Evolutionary conservation across 148 eudicot genomes (phyloP), one percentile per base, ranked within the genome.

Genomic region (Camellia japonica): DNA sequence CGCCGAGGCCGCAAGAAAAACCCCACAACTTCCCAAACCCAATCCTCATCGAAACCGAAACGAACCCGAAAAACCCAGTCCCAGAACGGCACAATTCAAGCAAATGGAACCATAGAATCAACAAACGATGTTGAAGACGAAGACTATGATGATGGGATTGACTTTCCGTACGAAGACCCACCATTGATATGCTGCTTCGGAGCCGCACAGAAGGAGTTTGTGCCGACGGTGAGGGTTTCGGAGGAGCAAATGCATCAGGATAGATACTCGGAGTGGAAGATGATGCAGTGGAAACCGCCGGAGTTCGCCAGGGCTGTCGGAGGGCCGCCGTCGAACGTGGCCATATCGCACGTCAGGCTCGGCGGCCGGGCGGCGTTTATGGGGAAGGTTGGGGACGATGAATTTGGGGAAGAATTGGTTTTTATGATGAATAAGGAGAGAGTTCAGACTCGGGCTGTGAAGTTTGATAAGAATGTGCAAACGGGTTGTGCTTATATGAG

Each of bases 271-370:
- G 80, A 91, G 72, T 95, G 98, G 98, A 95, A 93, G 72, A 89
- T 90, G 96, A 67, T 95, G 78, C 98, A 95, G 81, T 95, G 98
- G 98, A 88, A 87, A 6, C 98, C 98, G 6, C 97, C 97, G 12
- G 98, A 93, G 61, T 95, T 95, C 82, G 91, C 79, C 41, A 80
- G 93, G 72, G 93, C 96, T 0, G 97, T 93, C 0, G 94, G 97
- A 2, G 98, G 98, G 0, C 93, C 98, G 3, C 88, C 91, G 0
- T 91, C 94, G 0, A 93, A 91, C 18, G 97, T 95, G 73, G 98
- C 98, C 43, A 86, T 95, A 20, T 83, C 98, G 0, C 92, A 88
- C 23, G 96, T 89, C n/a, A 81, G 98, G 70, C 85, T 95, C 8
- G 98, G 98, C 0, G 97, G 98, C 0, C 60, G 98, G 15, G 95